Conservation (phyloP, 164 flowering plant species). For the Liriodendron chinense region DNA sequence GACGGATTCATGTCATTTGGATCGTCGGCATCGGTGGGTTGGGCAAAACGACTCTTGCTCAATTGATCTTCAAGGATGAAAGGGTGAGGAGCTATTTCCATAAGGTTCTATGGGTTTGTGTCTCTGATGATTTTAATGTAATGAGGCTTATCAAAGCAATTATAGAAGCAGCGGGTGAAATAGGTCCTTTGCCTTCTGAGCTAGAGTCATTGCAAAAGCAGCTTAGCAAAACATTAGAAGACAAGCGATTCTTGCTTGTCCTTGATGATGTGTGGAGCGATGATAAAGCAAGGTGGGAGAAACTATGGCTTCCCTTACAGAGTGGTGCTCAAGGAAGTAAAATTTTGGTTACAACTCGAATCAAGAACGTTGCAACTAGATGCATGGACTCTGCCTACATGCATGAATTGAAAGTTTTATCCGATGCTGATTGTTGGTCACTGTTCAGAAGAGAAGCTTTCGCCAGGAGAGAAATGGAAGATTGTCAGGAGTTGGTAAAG, state of each 20-base stretch:
- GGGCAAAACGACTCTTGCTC: conserved; percentile 7
- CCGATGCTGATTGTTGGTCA: not conserved
- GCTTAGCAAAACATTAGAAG: not conserved
- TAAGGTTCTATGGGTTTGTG: conserved; percentile 2
- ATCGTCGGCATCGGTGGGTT: conserved; percentile 5
- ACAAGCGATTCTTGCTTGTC: not conserved
- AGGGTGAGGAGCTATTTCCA: conserved; percentile 3
- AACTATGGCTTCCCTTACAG: not conserved
- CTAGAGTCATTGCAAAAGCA: not conserved
- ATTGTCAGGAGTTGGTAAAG: not conserved
- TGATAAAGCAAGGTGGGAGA: not conserved
- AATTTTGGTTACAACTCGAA: not conserved
- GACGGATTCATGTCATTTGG: not conserved
- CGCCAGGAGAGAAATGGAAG: not conserved
- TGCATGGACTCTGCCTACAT: not conserved
- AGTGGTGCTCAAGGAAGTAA: not conserved
- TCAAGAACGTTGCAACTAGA: not conserved
- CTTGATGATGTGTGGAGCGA: conserved; percentile 3
- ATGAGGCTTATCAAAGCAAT: not conserved
- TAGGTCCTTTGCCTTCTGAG: not conserved
- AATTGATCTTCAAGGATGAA: not conserved
- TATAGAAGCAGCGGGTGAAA: not conserved
- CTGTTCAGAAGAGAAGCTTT: not conserved
- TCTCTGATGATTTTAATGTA: conserved; percentile 4
- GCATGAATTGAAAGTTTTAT: not conserved